These are phyloP conservation scores for Wickerhamiella parazyma DNA, from an alignment of 805 yeast species.

Conservation along the genomic window DNA sequence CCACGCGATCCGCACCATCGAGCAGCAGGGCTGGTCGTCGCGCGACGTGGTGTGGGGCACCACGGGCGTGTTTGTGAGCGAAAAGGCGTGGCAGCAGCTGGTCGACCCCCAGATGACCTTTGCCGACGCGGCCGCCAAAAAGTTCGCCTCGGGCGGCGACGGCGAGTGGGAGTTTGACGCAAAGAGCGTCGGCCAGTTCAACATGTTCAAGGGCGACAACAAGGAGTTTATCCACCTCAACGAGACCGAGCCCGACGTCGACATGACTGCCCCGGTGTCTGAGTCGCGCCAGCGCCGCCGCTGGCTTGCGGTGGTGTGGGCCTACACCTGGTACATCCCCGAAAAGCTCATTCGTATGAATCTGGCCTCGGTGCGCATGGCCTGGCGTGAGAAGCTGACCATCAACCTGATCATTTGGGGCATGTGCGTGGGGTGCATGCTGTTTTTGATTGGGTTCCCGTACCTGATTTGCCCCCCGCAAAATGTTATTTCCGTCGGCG, in stretches of 20 bases:
- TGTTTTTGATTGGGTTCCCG: conserved; percentile 29
- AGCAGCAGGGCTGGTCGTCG: conserved; percentile 24
- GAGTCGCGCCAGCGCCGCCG: conserved; percentile 23
- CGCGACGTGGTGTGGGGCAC: conserved; percentile 29
- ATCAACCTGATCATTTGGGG: conserved; percentile 32
- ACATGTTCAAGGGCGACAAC: conserved; percentile 25
- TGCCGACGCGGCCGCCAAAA: conserved; percentile 24
- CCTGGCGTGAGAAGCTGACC: conserved; percentile 33
- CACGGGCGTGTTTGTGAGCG: conserved; percentile 31
- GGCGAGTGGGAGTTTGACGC: conserved; percentile 25
- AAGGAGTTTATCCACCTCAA: conserved; percentile 22
- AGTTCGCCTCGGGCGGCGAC: conserved; percentile 20
- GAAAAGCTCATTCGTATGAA: conserved; percentile 25
- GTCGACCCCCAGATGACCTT: conserved; percentile 27
- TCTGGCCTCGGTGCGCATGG: conserved; percentile 27
- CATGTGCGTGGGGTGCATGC: conserved; percentile 24
- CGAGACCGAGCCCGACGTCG: conserved; percentile 25
- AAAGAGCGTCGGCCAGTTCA: conserved; percentile 24
- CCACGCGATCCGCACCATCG: conserved; percentile 21
- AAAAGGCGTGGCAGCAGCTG: conserved; percentile 29
- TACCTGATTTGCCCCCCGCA: conserved; percentile 30
- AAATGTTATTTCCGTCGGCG: conserved; percentile 25
- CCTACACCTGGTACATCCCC: conserved; percentile 31
- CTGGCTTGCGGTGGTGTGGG: conserved; percentile 29
- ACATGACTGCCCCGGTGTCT: conserved; percentile 19